Evolutionary conservation across 1,139 yeast species (phyloP).

Genomic region (Yamadazyma aaseri): DNA sequence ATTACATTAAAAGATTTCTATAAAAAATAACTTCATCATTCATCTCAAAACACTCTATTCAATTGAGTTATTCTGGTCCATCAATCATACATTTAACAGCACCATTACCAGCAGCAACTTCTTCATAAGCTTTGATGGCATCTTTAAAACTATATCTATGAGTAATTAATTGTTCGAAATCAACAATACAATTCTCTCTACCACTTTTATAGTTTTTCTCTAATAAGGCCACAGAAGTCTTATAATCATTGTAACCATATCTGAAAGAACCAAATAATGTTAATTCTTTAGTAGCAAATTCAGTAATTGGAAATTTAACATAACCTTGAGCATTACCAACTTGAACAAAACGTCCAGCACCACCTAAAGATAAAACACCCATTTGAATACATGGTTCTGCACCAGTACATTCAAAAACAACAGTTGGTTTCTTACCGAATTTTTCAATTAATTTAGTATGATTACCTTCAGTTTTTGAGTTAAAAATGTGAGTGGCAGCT

Average conservation of each 20-base stretch:
- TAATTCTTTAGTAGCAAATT: conserved; percentile 68
- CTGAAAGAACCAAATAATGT: conserved; percentile 76
- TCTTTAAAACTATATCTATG: conserved; percentile 73
- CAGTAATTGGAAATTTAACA: conserved; percentile 72
- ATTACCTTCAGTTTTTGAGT: conserved; percentile 48
- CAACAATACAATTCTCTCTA: conserved; percentile 46
- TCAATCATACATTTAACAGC: conserved; percentile 48
- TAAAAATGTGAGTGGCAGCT: conserved; percentile 59
- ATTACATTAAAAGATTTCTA: conserved; percentile 4
- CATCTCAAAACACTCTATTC: too few relatives aligned
- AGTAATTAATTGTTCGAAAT: conserved; percentile 63
- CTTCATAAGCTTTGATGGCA: conserved; percentile 78
- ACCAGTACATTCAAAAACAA: conserved; percentile 69
- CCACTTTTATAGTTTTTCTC: conserved; percentile 58
- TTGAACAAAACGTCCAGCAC: conserved; percentile 70
- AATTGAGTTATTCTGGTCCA: conserved; percentile 39
- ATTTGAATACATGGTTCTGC: conserved; percentile 65
- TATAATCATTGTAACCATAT: conserved; percentile 77
- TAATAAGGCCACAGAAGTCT: conserved; percentile 67
- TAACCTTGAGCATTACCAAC: conserved; percentile 74
- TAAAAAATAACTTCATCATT: too few relatives aligned
- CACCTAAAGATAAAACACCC: conserved; percentile 56
- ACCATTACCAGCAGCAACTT: conserved; percentile 49
- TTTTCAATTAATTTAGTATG: conserved; percentile 30
- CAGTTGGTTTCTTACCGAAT: conserved; percentile 51